A percentile compares a stretch with the other conserved stretches of the same genome.
Conservation (phyloP, 2,329 filamentous ascomycete species). For the Hypoxylon sp. region DNA sequence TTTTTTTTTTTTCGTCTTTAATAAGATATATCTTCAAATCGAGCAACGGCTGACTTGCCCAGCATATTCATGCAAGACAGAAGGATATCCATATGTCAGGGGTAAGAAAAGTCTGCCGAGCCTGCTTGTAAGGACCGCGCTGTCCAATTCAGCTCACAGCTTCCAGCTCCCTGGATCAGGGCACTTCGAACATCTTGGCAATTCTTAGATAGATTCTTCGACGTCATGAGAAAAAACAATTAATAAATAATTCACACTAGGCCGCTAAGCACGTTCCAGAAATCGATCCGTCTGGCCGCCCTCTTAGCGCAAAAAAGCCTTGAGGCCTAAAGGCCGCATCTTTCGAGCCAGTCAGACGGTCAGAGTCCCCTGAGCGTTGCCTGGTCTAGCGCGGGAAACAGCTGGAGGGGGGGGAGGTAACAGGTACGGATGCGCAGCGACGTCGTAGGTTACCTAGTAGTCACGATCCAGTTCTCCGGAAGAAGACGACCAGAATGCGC, state of each 20-base stretch:
- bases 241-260: background rate
- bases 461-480: slow-evolving; percentile 27
- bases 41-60: background rate
- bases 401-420: background rate
- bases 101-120: too few species aligned
- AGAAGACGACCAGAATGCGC: too few species aligned
- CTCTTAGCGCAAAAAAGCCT: slow-evolving; percentile 6
- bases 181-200: too few species aligned
- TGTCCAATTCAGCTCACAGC: background rate
- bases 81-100: background rate
- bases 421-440: slow-evolving; percentile 25
- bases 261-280: too few species aligned
- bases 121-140: background rate
- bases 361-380: slow-evolving; percentile 3
- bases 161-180: background rate
- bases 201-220: slow-evolving; percentile 8
- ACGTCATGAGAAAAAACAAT: slow-evolving; percentile 8
- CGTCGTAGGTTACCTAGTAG: slow-evolving; percentile 23
- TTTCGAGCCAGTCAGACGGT: slow-evolving; percentile 21
- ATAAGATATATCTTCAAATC: background rate
- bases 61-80: background rate
- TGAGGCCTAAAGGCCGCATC: slow-evolving; percentile 11
- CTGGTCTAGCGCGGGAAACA: slow-evolving; percentile 8
- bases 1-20: background rate
- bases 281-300: slow-evolving; percentile 12